These are phyloP conservation scores for Lasiosphaeriaceae sp. DNA, from an alignment of 495 filamentous ascomycete genomes.

Conservation along the genomic window DNA sequence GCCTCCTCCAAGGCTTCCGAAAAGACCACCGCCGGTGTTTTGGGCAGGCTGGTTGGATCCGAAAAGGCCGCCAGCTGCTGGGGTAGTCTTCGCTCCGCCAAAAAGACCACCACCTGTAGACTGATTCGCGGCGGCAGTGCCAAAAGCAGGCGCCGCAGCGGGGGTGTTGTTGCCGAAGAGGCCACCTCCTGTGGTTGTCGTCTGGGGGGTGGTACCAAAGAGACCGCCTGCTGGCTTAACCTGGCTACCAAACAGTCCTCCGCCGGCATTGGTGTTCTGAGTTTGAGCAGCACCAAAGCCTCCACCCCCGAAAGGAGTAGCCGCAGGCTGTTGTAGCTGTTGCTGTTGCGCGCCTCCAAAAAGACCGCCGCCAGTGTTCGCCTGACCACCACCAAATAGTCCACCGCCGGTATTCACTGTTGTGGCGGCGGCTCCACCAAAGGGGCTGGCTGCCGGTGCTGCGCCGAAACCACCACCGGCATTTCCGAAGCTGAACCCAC, in stretches of 20 bases:
- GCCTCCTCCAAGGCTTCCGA: slow-evolving; percentile 40
- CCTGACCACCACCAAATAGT: slow-evolving; percentile 52
- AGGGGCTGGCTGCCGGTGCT: slow-evolving; percentile 13
- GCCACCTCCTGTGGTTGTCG: slow-evolving; percentile 33
- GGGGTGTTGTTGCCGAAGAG: slow-evolving; percentile 39
- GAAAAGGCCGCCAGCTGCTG: slow-evolving; percentile 44
- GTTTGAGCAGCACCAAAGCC: slow-evolving; percentile 21
- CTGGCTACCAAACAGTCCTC: slow-evolving; percentile 63
- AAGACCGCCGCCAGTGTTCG: slow-evolving; percentile 35
- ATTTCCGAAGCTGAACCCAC: slow-evolving; percentile 28
- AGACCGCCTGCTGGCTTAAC: slow-evolving; percentile 39
- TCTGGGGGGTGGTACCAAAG: slow-evolving; percentile 39
- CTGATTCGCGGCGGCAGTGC: slow-evolving; percentile 24
- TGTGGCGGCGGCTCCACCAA: slow-evolving; percentile 15
- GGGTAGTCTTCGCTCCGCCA: slow-evolving; percentile 49
- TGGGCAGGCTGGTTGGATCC: slow-evolving; percentile 33
- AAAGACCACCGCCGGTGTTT: slow-evolving; percentile 42
- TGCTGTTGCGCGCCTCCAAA: slow-evolving; percentile 42
- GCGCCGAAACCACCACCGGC: slow-evolving; percentile 27
- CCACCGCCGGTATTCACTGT: slow-evolving; percentile 49
- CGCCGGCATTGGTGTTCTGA: slow-evolving; percentile 30
- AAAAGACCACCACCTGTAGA: slow-evolving; percentile 55
- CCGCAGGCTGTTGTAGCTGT: slow-evolving; percentile 15
- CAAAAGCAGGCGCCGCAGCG: slow-evolving; percentile 6
- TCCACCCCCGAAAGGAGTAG: slow-evolving; percentile 15